Percentiles rank a stretch among this genome's conserved stretches.
Conservation (phyloP, 176 grass and related monocot species). For the Aechmea fasciata region DNA sequence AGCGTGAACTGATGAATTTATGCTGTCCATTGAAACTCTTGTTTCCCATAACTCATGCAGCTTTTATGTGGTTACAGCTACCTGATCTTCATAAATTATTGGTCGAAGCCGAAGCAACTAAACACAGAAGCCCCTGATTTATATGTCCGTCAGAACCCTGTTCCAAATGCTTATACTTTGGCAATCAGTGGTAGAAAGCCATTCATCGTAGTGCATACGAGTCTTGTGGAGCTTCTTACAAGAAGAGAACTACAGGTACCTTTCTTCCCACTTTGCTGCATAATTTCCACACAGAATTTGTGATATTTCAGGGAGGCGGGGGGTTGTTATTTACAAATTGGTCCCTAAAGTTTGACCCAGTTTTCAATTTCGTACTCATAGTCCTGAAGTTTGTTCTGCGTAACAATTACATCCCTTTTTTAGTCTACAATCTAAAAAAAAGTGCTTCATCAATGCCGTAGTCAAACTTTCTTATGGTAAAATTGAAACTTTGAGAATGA, state of each 20-base stretch:
- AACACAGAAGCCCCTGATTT: constrained; percentile 81
- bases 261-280: background rate
- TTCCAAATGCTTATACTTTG: constrained; percentile 85
- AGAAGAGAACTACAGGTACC: constrained; percentile 78
- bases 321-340: too few relatives aligned
- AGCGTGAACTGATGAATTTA: too few relatives aligned
- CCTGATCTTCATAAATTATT: constrained; percentile 59
- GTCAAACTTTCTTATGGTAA: too few relatives aligned
- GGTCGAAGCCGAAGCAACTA: constrained; percentile 48
- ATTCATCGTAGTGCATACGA: constrained; percentile 88
- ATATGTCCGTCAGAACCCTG: constrained; percentile 80
- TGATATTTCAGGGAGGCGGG: background rate
- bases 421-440: too few relatives aligned
- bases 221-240: constrained; percentile 80
- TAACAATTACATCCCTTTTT: too few relatives aligned
- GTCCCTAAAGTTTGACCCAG: too few relatives aligned
- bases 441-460: too few relatives aligned
- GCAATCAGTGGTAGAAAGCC: constrained; percentile 85
- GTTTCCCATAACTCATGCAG: background rate
- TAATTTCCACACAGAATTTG: background rate
- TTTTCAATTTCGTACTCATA: too few relatives aligned
- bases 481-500: too few relatives aligned
- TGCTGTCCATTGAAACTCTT: background rate
- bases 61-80: constrained; percentile 35
- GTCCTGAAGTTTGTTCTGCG: too few relatives aligned